Evolutionary conservation across 2,329 filamentous ascomycete species (phyloP).

Genomic region (Xylaria multiplex): DNA sequence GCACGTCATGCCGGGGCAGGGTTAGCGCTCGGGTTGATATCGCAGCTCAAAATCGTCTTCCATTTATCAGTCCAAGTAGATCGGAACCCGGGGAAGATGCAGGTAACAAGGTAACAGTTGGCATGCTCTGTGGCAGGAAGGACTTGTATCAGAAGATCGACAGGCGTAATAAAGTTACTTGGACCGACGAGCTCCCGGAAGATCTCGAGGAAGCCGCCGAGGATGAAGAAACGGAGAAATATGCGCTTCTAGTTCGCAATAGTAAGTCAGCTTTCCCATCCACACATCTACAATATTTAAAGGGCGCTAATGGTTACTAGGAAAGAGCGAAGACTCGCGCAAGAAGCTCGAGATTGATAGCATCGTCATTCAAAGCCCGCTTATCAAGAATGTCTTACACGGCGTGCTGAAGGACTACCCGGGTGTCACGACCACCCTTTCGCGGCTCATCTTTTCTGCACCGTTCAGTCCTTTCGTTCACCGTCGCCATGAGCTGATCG

Average conservation of each 20-base stretch:
- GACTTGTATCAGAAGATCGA: conserved; percentile 44
- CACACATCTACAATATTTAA: background rate
- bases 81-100: background rate
- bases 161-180: conserved; percentile 51
- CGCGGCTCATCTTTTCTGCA: conserved; percentile 60
- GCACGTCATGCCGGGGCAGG: too few relatives aligned
- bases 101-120: conserved; percentile 12
- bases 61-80: background rate
- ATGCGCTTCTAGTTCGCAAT: conserved; percentile 60
- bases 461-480: conserved; percentile 65
- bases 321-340: conserved; percentile 55
- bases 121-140: conserved; percentile 29
- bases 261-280: conserved; percentile 47
- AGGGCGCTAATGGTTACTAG: conserved; percentile 15
- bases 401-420: conserved; percentile 59
- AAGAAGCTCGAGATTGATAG: conserved; percentile 55
- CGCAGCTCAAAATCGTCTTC: background rate
- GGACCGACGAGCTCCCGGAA: conserved; percentile 55
- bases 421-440: conserved; percentile 59
- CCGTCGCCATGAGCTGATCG: conserved; percentile 57
- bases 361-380: conserved; percentile 60
- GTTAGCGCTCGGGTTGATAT: too few relatives aligned
- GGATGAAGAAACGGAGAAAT: conserved; percentile 61
- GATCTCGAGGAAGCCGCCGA: conserved; percentile 59
- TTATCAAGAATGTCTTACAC: conserved; percentile 59